Conservation (phyloP, 2,329 filamentous ascomycete genomes). For the Grosmannia penicillata region DNA sequence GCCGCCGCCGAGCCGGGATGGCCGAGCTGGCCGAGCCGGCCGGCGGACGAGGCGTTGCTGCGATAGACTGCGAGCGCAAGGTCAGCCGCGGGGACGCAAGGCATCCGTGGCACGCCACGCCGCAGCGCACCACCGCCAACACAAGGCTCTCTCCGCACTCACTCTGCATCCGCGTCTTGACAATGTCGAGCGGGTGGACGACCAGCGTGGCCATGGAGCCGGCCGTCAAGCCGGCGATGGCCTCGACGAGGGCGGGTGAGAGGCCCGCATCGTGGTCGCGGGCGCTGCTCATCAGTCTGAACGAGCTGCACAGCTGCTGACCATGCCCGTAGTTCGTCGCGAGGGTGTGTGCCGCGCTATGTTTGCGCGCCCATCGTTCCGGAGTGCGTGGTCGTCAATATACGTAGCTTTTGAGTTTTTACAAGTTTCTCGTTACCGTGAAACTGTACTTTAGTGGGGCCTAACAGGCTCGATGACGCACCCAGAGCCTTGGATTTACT, state of each 20-base stretch:
- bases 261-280: constrained; percentile 38
- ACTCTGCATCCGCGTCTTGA: constrained; percentile 94
- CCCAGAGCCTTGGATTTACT: no score
- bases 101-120: no score
- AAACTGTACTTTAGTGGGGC: no score
- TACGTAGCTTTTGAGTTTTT: no score
- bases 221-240: constrained; percentile 77
- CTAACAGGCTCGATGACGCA: no score
- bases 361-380: no score
- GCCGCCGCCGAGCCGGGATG: constrained; percentile 8
- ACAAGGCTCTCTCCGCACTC: constrained; percentile 13
- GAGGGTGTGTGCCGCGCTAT: no score
- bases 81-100: background rate
- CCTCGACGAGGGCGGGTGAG: constrained; percentile 70
- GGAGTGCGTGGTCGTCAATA: no score
- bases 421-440: no score
- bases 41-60: constrained; percentile 20
- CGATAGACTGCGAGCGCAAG: constrained; percentile 30
- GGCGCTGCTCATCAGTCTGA: background rate
- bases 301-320: background rate
- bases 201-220: constrained; percentile 74
- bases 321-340: background rate
- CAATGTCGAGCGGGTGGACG: constrained; percentile 84
- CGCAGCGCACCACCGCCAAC: background rate
- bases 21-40: background rate